A percentile compares a stretch with the other conserved stretches of the same genome.
phyloP scores from a whole-genome alignment of 2,329 filamentous ascomycete genomes.

The Clarireedia hainanense region DNA sequence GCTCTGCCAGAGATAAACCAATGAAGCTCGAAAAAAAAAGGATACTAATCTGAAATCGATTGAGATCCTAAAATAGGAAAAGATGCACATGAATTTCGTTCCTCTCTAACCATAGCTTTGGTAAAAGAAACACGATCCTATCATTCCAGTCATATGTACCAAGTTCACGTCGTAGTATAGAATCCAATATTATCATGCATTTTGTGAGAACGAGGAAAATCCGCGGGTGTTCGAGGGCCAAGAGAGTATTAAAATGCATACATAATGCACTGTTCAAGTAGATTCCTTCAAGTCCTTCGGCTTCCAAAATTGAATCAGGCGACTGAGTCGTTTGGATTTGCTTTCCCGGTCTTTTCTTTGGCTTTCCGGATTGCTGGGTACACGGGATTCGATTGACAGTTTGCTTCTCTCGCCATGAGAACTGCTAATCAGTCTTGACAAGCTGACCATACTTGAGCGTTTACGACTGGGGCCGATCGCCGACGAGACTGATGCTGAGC shows the following conservation, averaged over 20 bases:
- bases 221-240: background rate
- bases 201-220: background rate
- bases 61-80: constrained; percentile 10
- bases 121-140: constrained; percentile 12
- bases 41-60: constrained; percentile 8
- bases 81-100: constrained; percentile 24
- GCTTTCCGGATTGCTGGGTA: constrained; percentile 33
- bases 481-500: constrained; percentile 54
- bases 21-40: constrained; percentile 14
- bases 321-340: constrained; percentile 62
- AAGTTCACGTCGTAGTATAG: background rate
- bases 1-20: constrained; percentile 12
- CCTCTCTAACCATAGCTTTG: constrained; percentile 20
- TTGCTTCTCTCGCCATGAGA: constrained; percentile 70
- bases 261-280: background rate
- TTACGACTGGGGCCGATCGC: constrained; percentile 55
- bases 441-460: constrained; percentile 66
- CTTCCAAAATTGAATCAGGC: constrained; percentile 76
- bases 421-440: constrained; percentile 68
- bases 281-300: constrained; percentile 17
- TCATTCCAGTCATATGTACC: constrained; percentile 9
- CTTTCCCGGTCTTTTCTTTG: constrained; percentile 46
- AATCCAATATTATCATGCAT: background rate
- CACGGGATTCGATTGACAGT: constrained; percentile 56
- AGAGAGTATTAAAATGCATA: background rate